phyloP scores from a whole-genome alignment of 225 moss, liverwort and hornwort species.

The Asterella californica region DNA sequence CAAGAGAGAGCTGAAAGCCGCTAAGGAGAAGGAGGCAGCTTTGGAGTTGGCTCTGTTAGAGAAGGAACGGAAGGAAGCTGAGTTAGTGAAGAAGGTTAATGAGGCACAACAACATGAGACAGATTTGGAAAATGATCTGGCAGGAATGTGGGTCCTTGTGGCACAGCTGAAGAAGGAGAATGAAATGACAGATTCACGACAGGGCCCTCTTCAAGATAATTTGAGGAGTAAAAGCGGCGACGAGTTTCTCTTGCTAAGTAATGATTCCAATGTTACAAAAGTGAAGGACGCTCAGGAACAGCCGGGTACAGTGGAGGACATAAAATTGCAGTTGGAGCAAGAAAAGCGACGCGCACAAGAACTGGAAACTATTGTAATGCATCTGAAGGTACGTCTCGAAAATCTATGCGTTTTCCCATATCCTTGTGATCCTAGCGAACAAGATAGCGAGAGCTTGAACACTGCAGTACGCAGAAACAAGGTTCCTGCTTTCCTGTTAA shows the following conservation, averaged over 20 bases:
- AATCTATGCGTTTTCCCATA: too few relatives aligned
- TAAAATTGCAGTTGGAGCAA: slow-evolving; percentile 68
- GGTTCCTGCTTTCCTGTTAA: neutral
- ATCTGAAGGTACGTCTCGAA: slow-evolving; percentile 62
- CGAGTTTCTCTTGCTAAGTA: slow-evolving; percentile 45
- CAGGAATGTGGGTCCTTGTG: slow-evolving; percentile 97
- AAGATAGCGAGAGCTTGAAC: neutral
- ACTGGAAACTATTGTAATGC: slow-evolving; percentile 68
- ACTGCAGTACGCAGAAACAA: neutral
- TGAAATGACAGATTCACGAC: slow-evolving; percentile 43
- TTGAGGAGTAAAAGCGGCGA: slow-evolving; percentile 54
- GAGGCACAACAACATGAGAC: slow-evolving; percentile 75
- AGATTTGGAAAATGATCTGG: slow-evolving; percentile 85
- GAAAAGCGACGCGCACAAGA: slow-evolving; percentile 70
- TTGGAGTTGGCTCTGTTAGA: slow-evolving; percentile 58
- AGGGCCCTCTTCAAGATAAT: slow-evolving; percentile 52
- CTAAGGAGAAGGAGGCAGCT: slow-evolving; percentile 54
- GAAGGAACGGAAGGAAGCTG: slow-evolving; percentile 56
- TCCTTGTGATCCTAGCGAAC: neutral
- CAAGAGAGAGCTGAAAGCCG: slow-evolving; percentile 59
- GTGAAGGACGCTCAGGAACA: slow-evolving; percentile 51
- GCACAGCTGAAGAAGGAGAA: slow-evolving; percentile 85
- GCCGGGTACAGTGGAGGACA: slow-evolving; percentile 58
- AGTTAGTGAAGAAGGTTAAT: slow-evolving; percentile 57
- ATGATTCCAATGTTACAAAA: slow-evolving; percentile 41